Evolutionary conservation across 2,329 filamentous ascomycete genomes (phyloP), one percentile per base, ranked within the genome.

Genomic region (Aspergillus tanneri): DNA sequence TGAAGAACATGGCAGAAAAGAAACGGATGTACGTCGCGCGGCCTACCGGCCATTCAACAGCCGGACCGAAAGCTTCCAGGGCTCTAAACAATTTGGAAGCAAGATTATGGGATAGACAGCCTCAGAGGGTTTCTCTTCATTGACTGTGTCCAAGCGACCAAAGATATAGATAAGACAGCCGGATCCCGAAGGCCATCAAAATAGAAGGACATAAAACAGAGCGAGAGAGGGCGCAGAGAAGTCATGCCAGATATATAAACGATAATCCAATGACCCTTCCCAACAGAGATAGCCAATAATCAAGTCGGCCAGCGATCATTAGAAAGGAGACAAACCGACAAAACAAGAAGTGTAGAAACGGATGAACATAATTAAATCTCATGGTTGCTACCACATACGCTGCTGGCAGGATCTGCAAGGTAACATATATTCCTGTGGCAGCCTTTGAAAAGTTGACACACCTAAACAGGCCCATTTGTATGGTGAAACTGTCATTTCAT

Each of bases 401-500:
- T 14, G 18, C 41, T n/a, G 19, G 36, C 22, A 22, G 19, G 8
- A 14, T 9, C 28, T 10, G 18, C 18, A 3, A 19, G n/a, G 36
- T 14, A 22, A 23, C 23, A 12, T 22, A 2, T 7, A 28, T 22
- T 23, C n/a, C 21, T 37, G 14, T 38, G 36, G 36, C 14, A 8
- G 11, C 18, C 8, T 23, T 35, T 21, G 10, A 22, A 16, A 10
- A 24, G 24, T 23, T 32, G 36, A 41, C 25, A 25, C 23, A 39
- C 30, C 37, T 41, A 41, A 41, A 23, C 42, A 32, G 42, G 16
- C 36, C 43, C 43, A 23, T 53, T 30, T 49, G 38, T 47, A 49
- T 24, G 25, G 44, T 42, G 59, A 55, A 55, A 54, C 56, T 50
- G 54, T 65, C 57, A 61, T 66, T 57, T 57, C 59, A 53, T 67